Conservation (phyloP, 2,329 filamentous ascomycete species). For the Ciborinia camelliae region DNA sequence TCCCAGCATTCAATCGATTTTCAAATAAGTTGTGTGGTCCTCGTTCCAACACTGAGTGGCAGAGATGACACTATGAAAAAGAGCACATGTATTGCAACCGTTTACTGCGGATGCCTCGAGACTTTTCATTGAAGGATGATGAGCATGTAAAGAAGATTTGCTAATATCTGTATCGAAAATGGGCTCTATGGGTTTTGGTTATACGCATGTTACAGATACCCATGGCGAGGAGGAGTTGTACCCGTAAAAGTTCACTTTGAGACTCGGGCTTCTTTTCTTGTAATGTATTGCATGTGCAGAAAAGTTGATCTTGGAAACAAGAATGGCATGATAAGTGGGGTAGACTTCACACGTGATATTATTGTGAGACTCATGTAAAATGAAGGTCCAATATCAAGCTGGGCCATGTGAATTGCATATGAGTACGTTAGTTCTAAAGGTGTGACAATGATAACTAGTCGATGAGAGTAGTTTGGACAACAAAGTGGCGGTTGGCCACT, state of each 20-base stretch:
- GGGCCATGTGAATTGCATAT: not conserved
- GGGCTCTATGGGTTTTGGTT: slow-evolving; percentile 4
- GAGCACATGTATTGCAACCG: slow-evolving; percentile 19
- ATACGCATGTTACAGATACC: not conserved
- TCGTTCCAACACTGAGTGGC: not conserved
- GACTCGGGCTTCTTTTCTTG: too few species aligned
- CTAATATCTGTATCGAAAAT: not conserved
- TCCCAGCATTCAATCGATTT: not conserved
- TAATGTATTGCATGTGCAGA: not conserved
- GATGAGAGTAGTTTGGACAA: not conserved
- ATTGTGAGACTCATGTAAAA: not conserved
- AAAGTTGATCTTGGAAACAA: not conserved
- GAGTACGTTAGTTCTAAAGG: not conserved
- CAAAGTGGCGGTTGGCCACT: not conserved
- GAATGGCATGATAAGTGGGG: slow-evolving; percentile 5
- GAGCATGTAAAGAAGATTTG: slow-evolving; percentile 9
- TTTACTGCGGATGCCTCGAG: slow-evolving; percentile 15
- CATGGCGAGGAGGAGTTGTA: not conserved
- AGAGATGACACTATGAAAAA: slow-evolving; percentile 14
- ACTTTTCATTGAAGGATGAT: slow-evolving; percentile 20
- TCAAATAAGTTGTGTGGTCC: slow-evolving; percentile 14
- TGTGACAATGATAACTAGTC: not conserved
- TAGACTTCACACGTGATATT: slow-evolving; percentile 4
- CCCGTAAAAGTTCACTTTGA: not conserved
- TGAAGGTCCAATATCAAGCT: not conserved